Conservation (phyloP, 768 basidiomycete species). For the Auricularia cornea region DNA sequence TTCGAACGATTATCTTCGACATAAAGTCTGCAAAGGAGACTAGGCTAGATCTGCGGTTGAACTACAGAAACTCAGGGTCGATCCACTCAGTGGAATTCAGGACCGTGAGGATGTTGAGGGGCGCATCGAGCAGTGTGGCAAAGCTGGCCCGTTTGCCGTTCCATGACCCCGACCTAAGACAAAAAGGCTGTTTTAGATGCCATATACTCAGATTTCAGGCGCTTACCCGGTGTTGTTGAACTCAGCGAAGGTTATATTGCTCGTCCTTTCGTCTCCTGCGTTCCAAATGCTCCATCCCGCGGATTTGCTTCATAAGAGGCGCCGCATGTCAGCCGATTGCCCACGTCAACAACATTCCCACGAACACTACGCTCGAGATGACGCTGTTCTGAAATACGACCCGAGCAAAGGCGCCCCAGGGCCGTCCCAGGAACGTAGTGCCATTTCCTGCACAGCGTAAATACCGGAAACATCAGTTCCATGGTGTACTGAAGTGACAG, state of each 20-base stretch:
- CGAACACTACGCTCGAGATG: slow-evolving; percentile 23
- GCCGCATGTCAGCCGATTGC: slow-evolving; percentile 17
- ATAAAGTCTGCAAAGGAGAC: no score
- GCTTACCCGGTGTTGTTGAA: slow-evolving; percentile 33
- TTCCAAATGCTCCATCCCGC: slow-evolving; percentile 43
- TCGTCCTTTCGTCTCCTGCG: slow-evolving; percentile 26
- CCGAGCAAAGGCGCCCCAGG: slow-evolving; percentile 30
- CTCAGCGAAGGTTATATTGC: slow-evolving; percentile 39
- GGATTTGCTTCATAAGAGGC: slow-evolving; percentile 10
- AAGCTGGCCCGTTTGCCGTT: slow-evolving; percentile 32
- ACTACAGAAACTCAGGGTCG: not conserved
- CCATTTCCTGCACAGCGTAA: slow-evolving; percentile 16
- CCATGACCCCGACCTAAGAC: slow-evolving; percentile 21
- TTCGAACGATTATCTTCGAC: no score
- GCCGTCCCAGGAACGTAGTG: slow-evolving; percentile 37
- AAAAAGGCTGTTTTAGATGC: not conserved
- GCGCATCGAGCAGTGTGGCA: slow-evolving; percentile 26
- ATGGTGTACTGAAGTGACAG: no score
- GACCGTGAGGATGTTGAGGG: not conserved
- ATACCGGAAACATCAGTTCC: no score
- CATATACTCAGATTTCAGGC: not conserved
- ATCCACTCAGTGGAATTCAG: not conserved
- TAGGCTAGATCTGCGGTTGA: no score
- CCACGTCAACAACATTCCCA: not conserved
- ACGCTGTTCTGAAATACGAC: slow-evolving; percentile 43